A percentile compares a stretch with the other conserved stretches of the same genome.
Evolutionary conservation across 2,329 filamentous ascomycete genomes (phyloP).

Genomic region (Talaromyces sp.): DNA sequence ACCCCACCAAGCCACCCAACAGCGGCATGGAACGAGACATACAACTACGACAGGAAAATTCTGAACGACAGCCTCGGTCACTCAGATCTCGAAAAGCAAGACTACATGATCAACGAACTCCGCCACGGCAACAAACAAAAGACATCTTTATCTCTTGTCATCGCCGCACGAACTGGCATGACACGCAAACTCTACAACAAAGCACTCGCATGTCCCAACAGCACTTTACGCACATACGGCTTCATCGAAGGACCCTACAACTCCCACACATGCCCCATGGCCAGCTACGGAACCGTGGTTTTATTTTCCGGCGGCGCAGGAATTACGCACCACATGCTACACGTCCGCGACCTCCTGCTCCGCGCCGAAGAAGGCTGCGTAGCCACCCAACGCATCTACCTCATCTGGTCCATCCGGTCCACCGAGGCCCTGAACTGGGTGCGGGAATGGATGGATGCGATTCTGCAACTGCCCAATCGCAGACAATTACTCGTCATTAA

Average conservation of each 20-base stretch:
- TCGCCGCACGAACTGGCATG: slow-evolving; percentile 62
- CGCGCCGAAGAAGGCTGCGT: slow-evolving; percentile 54
- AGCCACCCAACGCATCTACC: slow-evolving; percentile 59
- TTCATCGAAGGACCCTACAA: slow-evolving; percentile 65
- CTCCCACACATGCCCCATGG: slow-evolving; percentile 53
- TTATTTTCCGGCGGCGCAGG: slow-evolving; percentile 66
- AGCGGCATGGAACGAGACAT: slow-evolving; percentile 21
- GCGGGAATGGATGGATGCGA: slow-evolving; percentile 64
- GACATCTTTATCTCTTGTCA: slow-evolving; percentile 56
- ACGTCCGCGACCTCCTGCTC: slow-evolving; percentile 58
- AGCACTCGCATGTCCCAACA: slow-evolving; percentile 50
- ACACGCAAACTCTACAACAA: slow-evolving; percentile 60
- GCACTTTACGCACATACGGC: slow-evolving; percentile 54
- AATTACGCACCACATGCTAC: slow-evolving; percentile 65
- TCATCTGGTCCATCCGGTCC: slow-evolving; percentile 63
- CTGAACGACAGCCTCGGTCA: slow-evolving; percentile 38
- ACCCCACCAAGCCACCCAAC: slow-evolving; percentile 26
- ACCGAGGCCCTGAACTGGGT: slow-evolving; percentile 63
- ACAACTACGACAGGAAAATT: slow-evolving; percentile 16
- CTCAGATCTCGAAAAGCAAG: slow-evolving; percentile 3
- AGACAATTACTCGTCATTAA: slow-evolving; percentile 60
- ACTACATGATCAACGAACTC: slow-evolving; percentile 10
- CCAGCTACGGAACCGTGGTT: slow-evolving; percentile 63
- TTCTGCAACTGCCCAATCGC: slow-evolving; percentile 59
- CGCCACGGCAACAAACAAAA: slow-evolving; percentile 25